Percentiles rank a stretch among this genome's conserved stretches.
These are phyloP conservation scores for Hymenoscyphus salicellus DNA, from an alignment of 2,329 filamentous ascomycete genomes.

Conservation along the genomic window DNA sequence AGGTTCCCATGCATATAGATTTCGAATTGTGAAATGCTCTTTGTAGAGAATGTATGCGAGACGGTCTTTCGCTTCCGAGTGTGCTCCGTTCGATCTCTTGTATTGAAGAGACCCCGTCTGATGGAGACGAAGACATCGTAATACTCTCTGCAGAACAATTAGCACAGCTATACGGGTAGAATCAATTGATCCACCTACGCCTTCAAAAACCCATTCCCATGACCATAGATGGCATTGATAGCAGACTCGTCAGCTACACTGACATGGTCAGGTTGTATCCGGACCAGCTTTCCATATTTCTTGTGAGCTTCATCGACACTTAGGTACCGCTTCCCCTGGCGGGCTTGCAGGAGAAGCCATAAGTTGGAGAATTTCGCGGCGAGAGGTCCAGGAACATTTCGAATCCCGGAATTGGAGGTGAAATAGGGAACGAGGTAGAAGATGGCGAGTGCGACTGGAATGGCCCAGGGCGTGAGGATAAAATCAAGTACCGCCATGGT, in stretches of 20 bases:
- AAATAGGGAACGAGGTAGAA: conserved; percentile 36
- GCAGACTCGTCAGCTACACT: conserved; percentile 78
- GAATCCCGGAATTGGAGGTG: conserved; percentile 30
- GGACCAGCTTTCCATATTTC: conserved; percentile 70
- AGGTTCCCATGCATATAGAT: conserved; percentile 83
- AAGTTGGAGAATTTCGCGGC: conserved; percentile 68
- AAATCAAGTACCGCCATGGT: conserved; percentile 39
- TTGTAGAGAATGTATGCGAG: conserved; percentile 80
- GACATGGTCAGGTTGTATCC: conserved; percentile 81
- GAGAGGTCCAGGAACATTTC: conserved; percentile 49
- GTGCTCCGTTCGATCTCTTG: conserved; percentile 76
- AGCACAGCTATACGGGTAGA: background rate
- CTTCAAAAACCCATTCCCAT: conserved; percentile 73
- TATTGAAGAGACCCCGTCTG: conserved; percentile 83
- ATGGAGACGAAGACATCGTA: conserved; percentile 93
- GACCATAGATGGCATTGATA: conserved; percentile 74
- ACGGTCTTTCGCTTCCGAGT: conserved; percentile 86
- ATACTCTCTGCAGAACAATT: conserved; percentile 60
- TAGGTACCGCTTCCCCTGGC: conserved; percentile 62
- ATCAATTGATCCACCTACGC: conserved; percentile 43
- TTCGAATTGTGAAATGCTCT: conserved; percentile 80
- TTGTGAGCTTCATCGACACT: conserved; percentile 68
- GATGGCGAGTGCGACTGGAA: conserved; percentile 45
- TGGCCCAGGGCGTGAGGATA: conserved; percentile 47
- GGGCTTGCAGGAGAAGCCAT: conserved; percentile 69